Percentiles rank a stretch among this genome's conserved stretches.
Conservation (phyloP, 208 protist species). For the Acanthamoeba healyi region DNA sequence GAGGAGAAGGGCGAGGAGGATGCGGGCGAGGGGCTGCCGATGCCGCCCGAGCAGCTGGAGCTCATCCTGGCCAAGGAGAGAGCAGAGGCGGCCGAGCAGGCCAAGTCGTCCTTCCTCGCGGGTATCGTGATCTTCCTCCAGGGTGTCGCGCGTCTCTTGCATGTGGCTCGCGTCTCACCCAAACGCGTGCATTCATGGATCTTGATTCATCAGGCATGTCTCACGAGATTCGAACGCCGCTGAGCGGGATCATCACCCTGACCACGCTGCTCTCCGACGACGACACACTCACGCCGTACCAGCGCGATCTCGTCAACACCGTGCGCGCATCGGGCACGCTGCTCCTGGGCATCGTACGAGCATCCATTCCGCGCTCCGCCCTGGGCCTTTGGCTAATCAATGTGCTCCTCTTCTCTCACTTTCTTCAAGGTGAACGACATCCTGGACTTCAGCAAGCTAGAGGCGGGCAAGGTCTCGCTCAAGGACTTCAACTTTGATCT, state of each 20-base stretch:
- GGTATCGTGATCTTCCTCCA: neutral
- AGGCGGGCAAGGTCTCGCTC: slow-evolving; percentile 69
- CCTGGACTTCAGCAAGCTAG: slow-evolving; percentile 70
- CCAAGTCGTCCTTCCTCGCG: slow-evolving; percentile 67
- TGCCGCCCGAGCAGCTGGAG: slow-evolving; percentile 51
- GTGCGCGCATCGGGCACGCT: slow-evolving; percentile 49
- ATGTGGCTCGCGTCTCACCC: neutral
- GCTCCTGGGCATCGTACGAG: slow-evolving; percentile 39
- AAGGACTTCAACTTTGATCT: slow-evolving; percentile 68
- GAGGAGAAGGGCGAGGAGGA: neutral
- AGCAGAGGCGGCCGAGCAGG: slow-evolving; percentile 55
- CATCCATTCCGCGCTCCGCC: no score
- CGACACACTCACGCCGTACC: slow-evolving; percentile 61
- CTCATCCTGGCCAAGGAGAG: slow-evolving; percentile 72
- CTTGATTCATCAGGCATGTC: slow-evolving; percentile 56
- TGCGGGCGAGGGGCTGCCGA: neutral
- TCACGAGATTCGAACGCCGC: slow-evolving; percentile 71
- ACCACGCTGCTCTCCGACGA: slow-evolving; percentile 51
- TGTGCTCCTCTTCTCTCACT: no score
- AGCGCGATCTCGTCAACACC: slow-evolving; percentile 64
- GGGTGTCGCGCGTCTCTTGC: neutral
- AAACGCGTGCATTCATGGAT: no score
- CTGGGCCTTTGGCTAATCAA: no score
- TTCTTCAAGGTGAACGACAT: slow-evolving; percentile 65
- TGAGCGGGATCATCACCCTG: slow-evolving; percentile 68